These are phyloP conservation scores for Tolypocladium amazonense DNA, from an alignment of 2,329 filamentous ascomycete genomes.

Conservation along the genomic window DNA sequence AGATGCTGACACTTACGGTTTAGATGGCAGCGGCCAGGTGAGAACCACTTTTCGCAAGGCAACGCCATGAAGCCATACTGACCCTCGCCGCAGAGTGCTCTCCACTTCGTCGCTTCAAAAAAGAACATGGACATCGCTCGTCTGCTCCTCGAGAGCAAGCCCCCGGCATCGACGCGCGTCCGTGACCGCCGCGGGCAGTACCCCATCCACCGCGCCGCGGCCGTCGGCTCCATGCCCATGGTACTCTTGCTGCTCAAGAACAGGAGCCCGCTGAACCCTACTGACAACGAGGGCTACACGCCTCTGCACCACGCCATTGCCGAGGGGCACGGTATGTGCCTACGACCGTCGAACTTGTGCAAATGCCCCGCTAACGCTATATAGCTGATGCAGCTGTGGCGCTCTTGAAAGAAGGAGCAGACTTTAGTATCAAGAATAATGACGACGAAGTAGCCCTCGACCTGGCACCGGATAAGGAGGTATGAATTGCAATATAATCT, in stretches of 20 bases:
- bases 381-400: slow-evolving; percentile 72
- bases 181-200: slow-evolving; percentile 85
- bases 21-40: slow-evolving; percentile 59
- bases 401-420: slow-evolving; percentile 75
- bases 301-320: slow-evolving; percentile 81
- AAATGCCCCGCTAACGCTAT: background rate
- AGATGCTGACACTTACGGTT: background rate
- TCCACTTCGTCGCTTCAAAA: slow-evolving; percentile 91
- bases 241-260: slow-evolving; percentile 68
- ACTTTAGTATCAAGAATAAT: slow-evolving; percentile 63
- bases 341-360: background rate
- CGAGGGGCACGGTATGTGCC: slow-evolving; percentile 53
- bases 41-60: background rate
- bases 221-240: slow-evolving; percentile 81
- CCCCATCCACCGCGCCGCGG: slow-evolving; percentile 82
- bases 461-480: slow-evolving; percentile 76
- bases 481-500: slow-evolving; percentile 25
- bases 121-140: slow-evolving; percentile 73
- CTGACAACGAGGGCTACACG: slow-evolving; percentile 74
- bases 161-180: slow-evolving; percentile 62
- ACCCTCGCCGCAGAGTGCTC: slow-evolving; percentile 51
- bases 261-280: slow-evolving; percentile 71
- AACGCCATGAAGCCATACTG: background rate
- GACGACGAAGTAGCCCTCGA: slow-evolving; percentile 67
- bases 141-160: slow-evolving; percentile 61